Evolutionary conservation across 1,139 yeast species (phyloP), one percentile per base, ranked within the genome.

Genomic region (Protomyces inundatus): DNA sequence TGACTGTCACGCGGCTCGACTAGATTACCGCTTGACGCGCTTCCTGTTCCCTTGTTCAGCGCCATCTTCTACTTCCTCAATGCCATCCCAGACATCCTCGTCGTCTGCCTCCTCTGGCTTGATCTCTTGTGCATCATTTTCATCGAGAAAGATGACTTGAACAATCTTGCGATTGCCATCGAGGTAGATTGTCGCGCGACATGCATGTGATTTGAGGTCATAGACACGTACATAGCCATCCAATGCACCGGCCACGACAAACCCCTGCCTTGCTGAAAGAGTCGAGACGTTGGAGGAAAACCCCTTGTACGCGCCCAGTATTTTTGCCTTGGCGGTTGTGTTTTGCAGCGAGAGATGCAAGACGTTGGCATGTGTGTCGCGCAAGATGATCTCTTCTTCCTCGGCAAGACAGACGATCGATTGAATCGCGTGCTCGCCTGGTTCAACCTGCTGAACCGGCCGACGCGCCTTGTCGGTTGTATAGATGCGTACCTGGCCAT

Each of bases 401-500:
- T 45, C 39, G n/a, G 30, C 37, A 12, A 51, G 52, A 2, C 23
- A 23, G 12, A 37, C 36, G 52, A 58, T 52, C 3, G 37, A 51
- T 52, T 55, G 33, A 7, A 58, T 58, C 9, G 62, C 56, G 33
- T 58, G 40, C 14, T 58, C 37, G 9, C 56, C 45, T 9, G 45
- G 14, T 10, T 58, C 62, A 6, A 52, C 40, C 9, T 48, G 35
- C 4, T n/a, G 54, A 2, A 75, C 64, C 71, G 70, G 56, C 71
- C 75, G 39, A 56, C 70, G 67, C 12, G 75, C 69, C 12, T 64
- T 61, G 4, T 66, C 56, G 1, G 75, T 70, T 50, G 76, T 75
- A 68, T 78, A 78, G 16, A 71, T 65, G 16, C 80, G 71, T 23
- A 76, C 56, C 45, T 60, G 64, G n/a, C 58, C 39, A 34, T 39